These are phyloP conservation scores for Hibiscus tridactylites DNA, from an alignment of 345 rosid species.

Conservation along the genomic window DNA sequence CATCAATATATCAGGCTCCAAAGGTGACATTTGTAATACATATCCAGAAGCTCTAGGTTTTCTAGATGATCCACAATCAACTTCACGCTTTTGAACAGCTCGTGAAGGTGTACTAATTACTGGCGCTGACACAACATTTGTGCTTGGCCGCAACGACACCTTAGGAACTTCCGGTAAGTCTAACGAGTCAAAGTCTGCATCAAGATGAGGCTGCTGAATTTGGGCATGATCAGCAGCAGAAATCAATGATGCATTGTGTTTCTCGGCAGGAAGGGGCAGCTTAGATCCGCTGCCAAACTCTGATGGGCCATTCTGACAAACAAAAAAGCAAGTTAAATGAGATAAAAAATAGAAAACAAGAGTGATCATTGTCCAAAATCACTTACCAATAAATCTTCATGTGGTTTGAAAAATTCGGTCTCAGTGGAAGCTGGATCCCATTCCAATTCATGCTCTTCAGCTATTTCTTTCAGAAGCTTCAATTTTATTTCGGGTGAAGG, in stretches of 20 bases:
- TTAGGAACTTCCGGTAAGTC: constrained; percentile 80
- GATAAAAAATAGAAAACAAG: constrained; percentile 12
- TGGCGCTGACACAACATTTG: constrained; percentile 31
- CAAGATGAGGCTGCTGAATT: constrained; percentile 45
- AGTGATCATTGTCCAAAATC: not conserved
- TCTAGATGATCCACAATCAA: constrained; percentile 10
- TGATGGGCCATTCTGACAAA: constrained; percentile 67
- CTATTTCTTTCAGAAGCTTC: constrained; percentile 88
- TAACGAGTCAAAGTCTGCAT: constrained; percentile 38
- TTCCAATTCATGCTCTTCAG: constrained; percentile 82
- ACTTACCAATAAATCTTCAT: constrained; percentile 84
- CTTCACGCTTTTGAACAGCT: constrained; percentile 11
- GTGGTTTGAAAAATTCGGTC: constrained; percentile 72
- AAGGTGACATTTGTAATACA: constrained; percentile 22
- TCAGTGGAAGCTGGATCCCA: constrained; percentile 92
- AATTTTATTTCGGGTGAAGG: constrained; percentile 67
- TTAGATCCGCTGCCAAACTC: constrained; percentile 68
- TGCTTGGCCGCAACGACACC: constrained; percentile 33
- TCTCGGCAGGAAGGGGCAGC: constrained; percentile 62
- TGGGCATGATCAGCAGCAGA: constrained; percentile 23
- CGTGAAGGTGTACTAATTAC: constrained; percentile 17
- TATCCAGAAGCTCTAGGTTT: constrained; percentile 16
- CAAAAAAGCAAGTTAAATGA: constrained; percentile 11
- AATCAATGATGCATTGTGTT: constrained; percentile 41
- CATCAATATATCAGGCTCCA: constrained; percentile 23